Evolutionary conservation across 768 basidiomycete species (phyloP), one percentile per base, ranked within the genome.

Genomic region (Pulveroboletus ravenelii): DNA sequence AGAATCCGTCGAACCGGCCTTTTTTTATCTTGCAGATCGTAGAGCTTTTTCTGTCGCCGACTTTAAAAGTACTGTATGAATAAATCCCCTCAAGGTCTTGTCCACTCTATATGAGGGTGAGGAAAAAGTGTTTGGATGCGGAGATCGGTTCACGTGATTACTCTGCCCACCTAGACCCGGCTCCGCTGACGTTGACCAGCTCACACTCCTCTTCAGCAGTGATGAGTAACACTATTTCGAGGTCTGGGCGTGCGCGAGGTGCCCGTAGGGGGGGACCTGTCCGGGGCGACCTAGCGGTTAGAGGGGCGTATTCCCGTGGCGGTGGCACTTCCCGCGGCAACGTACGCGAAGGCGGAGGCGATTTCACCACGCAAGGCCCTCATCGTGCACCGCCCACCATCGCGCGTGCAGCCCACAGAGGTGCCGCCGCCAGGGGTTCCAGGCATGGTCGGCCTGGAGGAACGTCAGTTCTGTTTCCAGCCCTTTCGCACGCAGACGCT

Each of bases 281-380:
- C 2, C 56, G 31, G 20, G 42, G 39, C 14, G 2, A n/a, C 12
- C 18, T 7, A 13, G 4, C 18, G 13, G 17, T 18, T 9, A 37
- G 50, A 23, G 48, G 27, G 13, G 23, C 38, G 4, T 14, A n/a
- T 29, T 18, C 35, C n/a, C 38, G 10, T n/a, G 6, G 23, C 15
- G 29, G 42, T 35, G 42, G 65, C 59, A 44, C 58, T 35, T 9
- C 29, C 18, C 10, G 13, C 14, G 15, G 14, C 35, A 47, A 60
- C 45, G 57, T 66, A 55, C 62, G 68, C 29, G 64, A 68, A 42
- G 61, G 50, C 15, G 10, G 45, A 27, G 47, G 47, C 15, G 29
- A 49, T 3, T 20, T 40, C 2, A 32, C 12, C 14, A 50, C 66
- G 31, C 52, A 50, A 7, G 55, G 54, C 35, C 51, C 41, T 29